Percentiles rank a stretch among this genome's conserved stretches.
Evolutionary conservation across 192 early-diverging fungal genomes (phyloP).

Genomic region (Coemansia sp.): DNA sequence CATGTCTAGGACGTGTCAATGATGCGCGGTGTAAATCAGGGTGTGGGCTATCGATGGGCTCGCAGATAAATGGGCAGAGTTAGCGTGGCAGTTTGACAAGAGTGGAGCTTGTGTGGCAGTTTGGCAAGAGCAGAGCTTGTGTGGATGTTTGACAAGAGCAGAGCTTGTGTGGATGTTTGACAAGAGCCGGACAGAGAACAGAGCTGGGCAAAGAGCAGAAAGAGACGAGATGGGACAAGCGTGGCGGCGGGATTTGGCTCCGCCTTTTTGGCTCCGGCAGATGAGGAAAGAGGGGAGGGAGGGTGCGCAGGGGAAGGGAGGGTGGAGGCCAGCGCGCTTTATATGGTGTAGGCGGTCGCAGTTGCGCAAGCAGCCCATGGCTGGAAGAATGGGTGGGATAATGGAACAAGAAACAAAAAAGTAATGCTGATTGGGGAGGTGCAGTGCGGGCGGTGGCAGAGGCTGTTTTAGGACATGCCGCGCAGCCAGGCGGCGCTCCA

Average conservation of each 20-base stretch:
- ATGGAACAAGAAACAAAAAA: conserved; percentile 46
- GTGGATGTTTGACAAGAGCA: too few species aligned
- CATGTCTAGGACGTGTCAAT: conserved; percentile 19
- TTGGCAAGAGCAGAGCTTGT: background rate
- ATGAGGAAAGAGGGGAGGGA: conserved; percentile 16
- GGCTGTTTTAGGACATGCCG: conserved; percentile 20
- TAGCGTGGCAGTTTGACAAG: background rate
- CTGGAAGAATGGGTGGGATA: conserved; percentile 27
- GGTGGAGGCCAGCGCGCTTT: conserved; percentile 29
- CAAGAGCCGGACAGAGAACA: background rate
- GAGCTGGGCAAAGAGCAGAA: background rate
- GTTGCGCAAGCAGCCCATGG: conserved; percentile 15
- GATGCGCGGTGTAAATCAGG: conserved; percentile 6
- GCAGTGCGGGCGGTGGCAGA: conserved; percentile 14
- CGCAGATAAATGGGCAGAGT: background rate
- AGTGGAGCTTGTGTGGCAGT: background rate
- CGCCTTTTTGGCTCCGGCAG: conserved; percentile 14
- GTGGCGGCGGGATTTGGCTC: conserved; percentile 5
- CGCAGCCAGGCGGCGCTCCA: background rate
- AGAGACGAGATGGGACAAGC: background rate
- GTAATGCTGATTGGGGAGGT: conserved; percentile 36
- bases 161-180: background rate
- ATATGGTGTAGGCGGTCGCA: conserved; percentile 17
- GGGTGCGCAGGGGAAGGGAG: conserved; percentile 15
- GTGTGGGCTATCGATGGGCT: background rate